Evolutionary conservation across 306 rosid genomes (phyloP).

Genomic region (Quercus aquifolioides): DNA sequence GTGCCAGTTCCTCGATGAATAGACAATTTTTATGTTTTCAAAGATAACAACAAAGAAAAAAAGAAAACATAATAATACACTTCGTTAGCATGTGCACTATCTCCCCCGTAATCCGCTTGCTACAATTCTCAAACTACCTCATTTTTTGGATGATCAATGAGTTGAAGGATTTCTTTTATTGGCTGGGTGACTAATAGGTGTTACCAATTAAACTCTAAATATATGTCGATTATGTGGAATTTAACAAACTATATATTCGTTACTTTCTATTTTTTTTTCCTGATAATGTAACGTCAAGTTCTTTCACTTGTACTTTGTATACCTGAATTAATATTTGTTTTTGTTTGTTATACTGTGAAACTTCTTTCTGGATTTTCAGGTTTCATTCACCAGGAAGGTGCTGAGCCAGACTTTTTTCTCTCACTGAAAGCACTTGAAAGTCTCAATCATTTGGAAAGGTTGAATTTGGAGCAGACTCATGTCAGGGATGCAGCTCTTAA

Average conservation of each 20-base stretch:
- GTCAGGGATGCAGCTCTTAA: slow-evolving; percentile 52
- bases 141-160: not conserved
- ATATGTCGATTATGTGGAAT: not conserved
- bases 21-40: too few relatives aligned
- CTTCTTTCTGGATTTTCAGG: slow-evolving; percentile 41
- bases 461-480: slow-evolving; percentile 67
- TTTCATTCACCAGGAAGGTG: slow-evolving; percentile 28
- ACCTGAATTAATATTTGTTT: not conserved
- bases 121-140: not conserved
- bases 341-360: not conserved
- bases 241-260: not conserved
- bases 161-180: not conserved
- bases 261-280: not conserved
- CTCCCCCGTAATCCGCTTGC: not conserved
- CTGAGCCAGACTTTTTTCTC: slow-evolving; percentile 24
- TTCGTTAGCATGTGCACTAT: not conserved
- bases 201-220: not conserved
- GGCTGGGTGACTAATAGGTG: not conserved
- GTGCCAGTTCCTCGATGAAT: not conserved
- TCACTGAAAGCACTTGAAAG: slow-evolving; percentile 48
- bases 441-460: slow-evolving; percentile 56
- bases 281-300: not conserved
- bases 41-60: too few relatives aligned
- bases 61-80: not conserved
- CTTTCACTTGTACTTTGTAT: not conserved